Evolutionary conservation across 306 rosid genomes (phyloP).

Genomic region (Trichosanthes cucumerina): DNA sequence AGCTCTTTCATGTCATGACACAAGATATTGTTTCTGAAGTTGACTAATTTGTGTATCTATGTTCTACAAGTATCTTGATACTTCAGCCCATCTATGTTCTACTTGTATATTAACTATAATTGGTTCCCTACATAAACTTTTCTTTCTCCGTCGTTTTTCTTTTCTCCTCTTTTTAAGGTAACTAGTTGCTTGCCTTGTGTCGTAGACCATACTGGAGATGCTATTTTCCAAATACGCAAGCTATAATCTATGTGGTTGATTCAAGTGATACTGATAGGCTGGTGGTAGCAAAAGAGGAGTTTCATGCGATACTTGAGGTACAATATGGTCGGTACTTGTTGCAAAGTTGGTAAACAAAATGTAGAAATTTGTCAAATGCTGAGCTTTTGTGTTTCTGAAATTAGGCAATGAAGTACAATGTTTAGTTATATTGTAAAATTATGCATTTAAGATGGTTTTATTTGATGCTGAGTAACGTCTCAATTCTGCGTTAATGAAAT

Average conservation of each 20-base stretch:
- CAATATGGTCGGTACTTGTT: neutral
- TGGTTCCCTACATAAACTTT: neutral
- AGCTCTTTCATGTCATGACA: neutral
- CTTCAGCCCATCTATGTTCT: neutral
- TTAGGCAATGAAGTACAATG: neutral
- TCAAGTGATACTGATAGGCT: conserved; percentile 93
- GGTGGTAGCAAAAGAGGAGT: conserved; percentile 90
- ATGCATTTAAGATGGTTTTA: neutral
- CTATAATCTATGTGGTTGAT: conserved; percentile 90
- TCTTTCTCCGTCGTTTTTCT: neutral
- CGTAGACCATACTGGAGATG: conserved; percentile 99
- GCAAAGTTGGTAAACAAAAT: neutral
- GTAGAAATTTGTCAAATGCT: neutral
- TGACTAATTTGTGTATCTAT: neutral
- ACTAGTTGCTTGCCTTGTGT: conserved; percentile 9
- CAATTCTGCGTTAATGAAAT: neutral
- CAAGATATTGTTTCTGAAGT: neutral
- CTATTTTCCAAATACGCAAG: conserved; percentile 98
- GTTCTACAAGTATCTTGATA: no score
- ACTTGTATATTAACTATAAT: neutral
- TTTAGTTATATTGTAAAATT: neutral
- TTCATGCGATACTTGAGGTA: conserved; percentile 96
- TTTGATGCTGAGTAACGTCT: neutral
- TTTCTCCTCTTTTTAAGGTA: neutral
- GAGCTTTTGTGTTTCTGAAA: neutral